Evolutionary conservation across 2,329 filamentous ascomycete genomes (phyloP), one percentile per base, ranked within the genome.

Genomic region (Diplocarpon rosae): DNA sequence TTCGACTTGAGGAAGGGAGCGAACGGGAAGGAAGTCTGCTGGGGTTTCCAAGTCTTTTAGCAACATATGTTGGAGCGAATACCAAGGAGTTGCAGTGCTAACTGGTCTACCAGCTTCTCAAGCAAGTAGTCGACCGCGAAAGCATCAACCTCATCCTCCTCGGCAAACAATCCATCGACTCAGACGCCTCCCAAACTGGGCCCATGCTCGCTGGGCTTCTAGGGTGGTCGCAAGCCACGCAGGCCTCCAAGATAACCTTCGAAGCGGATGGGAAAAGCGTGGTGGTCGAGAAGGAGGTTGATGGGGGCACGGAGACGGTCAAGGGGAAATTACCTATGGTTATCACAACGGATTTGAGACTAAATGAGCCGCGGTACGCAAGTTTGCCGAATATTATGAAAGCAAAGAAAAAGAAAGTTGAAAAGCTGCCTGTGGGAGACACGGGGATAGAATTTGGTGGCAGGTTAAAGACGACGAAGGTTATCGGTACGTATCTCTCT

Each of bases 311-410:
- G 31, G 92, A 96, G 75, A 95, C 89, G 51, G 70, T 98, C 44
- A 75, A 74, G 64, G 80, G 85, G 1, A 85, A 83, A 70, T 68
- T 98, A 66, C 92, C 92, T 0, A 80, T 96, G 80, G 71, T 98
- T 42, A 85, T 98, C 57, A 98, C 92, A 50, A 95, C 92, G 50
- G 92, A 98, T 70, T 66, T 98, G 68, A 72, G 92, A 42, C 70
- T 98, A 64, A 98, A 98, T 62, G 87, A 93, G 76, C 92, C 92
- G 48, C 73, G 92, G 53, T 98, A 95, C 65, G 92, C 90, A 16
- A 95, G 80, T 66, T 66, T 98, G 76, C 90, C 89, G 40, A 96
- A 96, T 64, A 96, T 98, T 54, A 98, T 98, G 92, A 98, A 96
- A 82, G 92, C 92, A 42, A 98, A 98, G 84, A 98, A 96, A 85